Evolutionary conservation across 805 yeast species (phyloP).

Genomic region (Candida endomychidarum): DNA sequence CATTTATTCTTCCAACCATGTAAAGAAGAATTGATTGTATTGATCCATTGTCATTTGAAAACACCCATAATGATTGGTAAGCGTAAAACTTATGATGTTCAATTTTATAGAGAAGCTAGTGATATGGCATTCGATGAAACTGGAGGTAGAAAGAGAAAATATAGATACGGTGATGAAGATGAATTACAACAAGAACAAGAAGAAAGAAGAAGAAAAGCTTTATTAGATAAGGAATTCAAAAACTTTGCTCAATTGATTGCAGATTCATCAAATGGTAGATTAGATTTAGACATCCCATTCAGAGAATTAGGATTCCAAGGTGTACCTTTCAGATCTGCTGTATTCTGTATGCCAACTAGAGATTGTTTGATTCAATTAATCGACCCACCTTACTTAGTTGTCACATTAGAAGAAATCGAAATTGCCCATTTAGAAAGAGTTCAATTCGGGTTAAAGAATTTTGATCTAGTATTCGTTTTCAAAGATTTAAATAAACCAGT

Average conservation of each 20-base stretch:
- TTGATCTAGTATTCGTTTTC: constrained; percentile 94
- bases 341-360: constrained; percentile 93
- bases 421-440: constrained; percentile 95
- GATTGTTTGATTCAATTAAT: constrained; percentile 92
- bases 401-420: constrained; percentile 89
- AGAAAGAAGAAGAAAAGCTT: constrained; percentile 88
- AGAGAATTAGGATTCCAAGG: constrained; percentile 96
- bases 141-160: constrained; percentile 84
- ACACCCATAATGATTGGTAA: constrained; percentile 94
- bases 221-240: constrained; percentile 89
- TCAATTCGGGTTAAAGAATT: constrained; percentile 93
- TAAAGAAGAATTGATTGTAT: constrained; percentile 88
- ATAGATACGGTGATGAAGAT: constrained; percentile 95
- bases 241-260: constrained; percentile 87
- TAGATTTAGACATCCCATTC: constrained; percentile 92
- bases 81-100: constrained; percentile 91
- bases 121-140: constrained; percentile 97
- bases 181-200: constrained; percentile 98
- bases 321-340: constrained; percentile 94
- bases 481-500: constrained; percentile 88
- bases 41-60: constrained; percentile 89
- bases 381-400: constrained; percentile 93
- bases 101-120: constrained; percentile 94
- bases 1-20: constrained; percentile 95
- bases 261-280: constrained; percentile 77